phyloP scores from a whole-genome alignment of 1,139 yeast genomes.

The Zygosaccharomyces sapae region DNA sequence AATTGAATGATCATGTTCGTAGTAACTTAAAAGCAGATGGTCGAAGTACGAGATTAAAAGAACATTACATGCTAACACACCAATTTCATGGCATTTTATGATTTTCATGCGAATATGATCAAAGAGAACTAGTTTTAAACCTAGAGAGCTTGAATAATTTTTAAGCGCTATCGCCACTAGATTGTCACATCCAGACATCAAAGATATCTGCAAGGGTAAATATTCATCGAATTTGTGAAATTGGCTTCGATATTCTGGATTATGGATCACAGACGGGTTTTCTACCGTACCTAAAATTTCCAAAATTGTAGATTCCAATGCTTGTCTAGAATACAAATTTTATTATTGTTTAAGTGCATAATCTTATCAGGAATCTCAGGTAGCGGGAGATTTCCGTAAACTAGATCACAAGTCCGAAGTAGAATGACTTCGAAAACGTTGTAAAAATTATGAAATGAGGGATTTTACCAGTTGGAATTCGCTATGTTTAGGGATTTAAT shows the following conservation, averaged over 20 bases:
- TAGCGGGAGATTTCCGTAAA: conserved; percentile 5
- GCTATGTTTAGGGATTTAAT: background rate
- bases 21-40: conserved; percentile 2
- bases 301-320: conserved; percentile 2
- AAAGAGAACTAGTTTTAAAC: conserved; percentile 5
- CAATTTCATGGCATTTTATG: background rate
- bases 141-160: background rate
- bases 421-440: conserved; percentile 8
- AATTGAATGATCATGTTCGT: conserved; percentile 1
- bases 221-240: conserved; percentile 6
- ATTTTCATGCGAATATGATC: conserved; percentile 6
- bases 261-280: too few species aligned
- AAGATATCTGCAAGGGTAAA: conserved; percentile 8
- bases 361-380: conserved; percentile 8
- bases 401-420: conserved; percentile 1
- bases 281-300: background rate
- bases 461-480: conserved; percentile 6
- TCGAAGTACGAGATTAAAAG: conserved; percentile 6
- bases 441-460: conserved; percentile 6
- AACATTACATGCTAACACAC: conserved; percentile 2
- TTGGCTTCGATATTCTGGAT: background rate
- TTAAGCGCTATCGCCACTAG: conserved; percentile 5
- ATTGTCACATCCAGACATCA: background rate
- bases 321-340: conserved; percentile 6
- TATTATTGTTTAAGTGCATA: background rate